Evolutionary conservation across 129 eudicot species (phyloP), one percentile per base, ranked within the genome.

Genomic region (Chrysanthemum lavandulifolium): DNA sequence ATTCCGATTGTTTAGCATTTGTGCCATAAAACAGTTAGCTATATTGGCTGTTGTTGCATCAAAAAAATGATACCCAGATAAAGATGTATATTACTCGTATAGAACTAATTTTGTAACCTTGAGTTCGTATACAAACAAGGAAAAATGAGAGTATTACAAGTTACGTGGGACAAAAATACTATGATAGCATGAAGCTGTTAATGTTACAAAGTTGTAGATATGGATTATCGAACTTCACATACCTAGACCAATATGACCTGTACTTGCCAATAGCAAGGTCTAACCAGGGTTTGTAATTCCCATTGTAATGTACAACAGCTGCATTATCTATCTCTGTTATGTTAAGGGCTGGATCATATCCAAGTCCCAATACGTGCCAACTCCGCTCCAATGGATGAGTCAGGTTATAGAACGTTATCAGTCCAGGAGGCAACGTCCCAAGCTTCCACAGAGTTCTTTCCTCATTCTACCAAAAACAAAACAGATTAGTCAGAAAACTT

Each of bases 391-490:
- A 59, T 29, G 97, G 97, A 80, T 95, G 84, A 6, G 97, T 90
- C 78, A 95, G 82, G 79, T 91, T 95, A 82, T 95, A 90, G 62
- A 95, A 95, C 4, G 99, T 95, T 61, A 95, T 88, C 71, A 95
- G 78, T 16, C 99, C 99, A 12, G 97, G 99, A 50, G 99, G 99
- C 85, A 95, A 75, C 7, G 99, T 84, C 11, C 99, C 99, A 47
- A 95, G 99, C 81, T 95, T 95, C 97, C 99, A 95, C 25, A 95
- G 91, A 56, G 94, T 95, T 83, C 99, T 86, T 51, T 90, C 97
- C 83, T 88, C 97, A 40, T 95, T 95, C 99, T 95, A 85, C 84
- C 72, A 45, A 78, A 67, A 73, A 76, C 45, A 82, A 9, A 63
- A 15, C 54, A 78, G 18, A 43, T 67, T 45, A 25, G 59, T 61